A percentile compares a stretch with the other conserved stretches of the same genome.
Conservation (phyloP, 306 rosid genomes). For the Quercus ilex region DNA sequence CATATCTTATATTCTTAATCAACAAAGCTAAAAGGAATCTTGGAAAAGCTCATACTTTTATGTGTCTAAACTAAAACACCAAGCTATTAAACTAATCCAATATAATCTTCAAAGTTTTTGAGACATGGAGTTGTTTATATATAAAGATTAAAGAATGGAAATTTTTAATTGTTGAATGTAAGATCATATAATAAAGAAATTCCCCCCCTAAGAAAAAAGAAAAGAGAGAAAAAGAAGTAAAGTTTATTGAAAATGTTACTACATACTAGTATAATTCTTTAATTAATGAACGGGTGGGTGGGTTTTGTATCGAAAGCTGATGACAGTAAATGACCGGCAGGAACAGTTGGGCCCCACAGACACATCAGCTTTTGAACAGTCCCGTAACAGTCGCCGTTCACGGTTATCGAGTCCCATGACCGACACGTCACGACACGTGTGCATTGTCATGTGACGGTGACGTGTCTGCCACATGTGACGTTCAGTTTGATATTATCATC, state of each 20-base stretch:
- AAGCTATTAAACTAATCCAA: too few relatives aligned
- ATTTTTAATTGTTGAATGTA: too few relatives aligned
- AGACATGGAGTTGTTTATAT: too few relatives aligned
- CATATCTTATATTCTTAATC: too few relatives aligned
- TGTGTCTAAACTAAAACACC: not conserved
- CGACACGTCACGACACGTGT: constrained; percentile 17
- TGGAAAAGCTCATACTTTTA: not conserved
- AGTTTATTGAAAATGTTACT: not conserved
- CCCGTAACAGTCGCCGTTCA: constrained; percentile 12
- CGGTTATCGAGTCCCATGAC: not conserved
- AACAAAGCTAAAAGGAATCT: too few relatives aligned
- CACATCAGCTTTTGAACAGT: not conserved
- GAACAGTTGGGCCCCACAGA: constrained; percentile 7
- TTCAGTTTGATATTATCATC: not conserved
- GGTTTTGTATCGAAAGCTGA: not conserved
- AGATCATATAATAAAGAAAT: too few relatives aligned
- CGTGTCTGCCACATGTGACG: not conserved
- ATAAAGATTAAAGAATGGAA: too few relatives aligned
- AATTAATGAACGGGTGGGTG: not conserved
- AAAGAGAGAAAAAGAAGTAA: not conserved
- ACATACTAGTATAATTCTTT: not conserved
- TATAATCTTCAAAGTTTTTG: too few relatives aligned
- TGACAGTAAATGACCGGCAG: not conserved
- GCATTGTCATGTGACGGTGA: not conserved
- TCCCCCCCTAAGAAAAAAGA: too few relatives aligned